Conservation (phyloP, 805 yeast species). For the Schizosaccharomyces lindneri region DNA sequence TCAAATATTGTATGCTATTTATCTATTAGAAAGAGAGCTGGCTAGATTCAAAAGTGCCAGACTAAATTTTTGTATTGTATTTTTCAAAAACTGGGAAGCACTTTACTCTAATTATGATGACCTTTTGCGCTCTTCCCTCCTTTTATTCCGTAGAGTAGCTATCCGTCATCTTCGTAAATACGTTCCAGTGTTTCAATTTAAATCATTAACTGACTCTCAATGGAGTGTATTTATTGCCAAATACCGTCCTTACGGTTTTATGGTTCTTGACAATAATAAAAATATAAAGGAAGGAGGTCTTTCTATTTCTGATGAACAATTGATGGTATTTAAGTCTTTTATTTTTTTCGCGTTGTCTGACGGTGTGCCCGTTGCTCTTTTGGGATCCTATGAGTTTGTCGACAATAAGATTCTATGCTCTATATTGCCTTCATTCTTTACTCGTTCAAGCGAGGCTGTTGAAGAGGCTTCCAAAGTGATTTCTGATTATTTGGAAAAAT, state of each 20-base stretch:
- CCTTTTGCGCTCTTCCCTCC: background rate
- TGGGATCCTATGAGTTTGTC: background rate
- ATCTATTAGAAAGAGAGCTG: background rate
- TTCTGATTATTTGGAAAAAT: background rate
- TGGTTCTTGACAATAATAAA: background rate
- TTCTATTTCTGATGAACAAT: background rate
- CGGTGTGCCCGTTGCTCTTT: background rate
- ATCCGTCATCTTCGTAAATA: conserved; percentile 1
- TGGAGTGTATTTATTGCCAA: conserved; percentile 1
- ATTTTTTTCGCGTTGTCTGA: background rate
- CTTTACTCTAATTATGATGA: background rate
- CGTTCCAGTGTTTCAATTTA: background rate
- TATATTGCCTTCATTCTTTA: background rate
- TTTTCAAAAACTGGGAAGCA: conserved; percentile 1
- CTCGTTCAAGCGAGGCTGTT: background rate
- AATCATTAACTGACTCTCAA: background rate
- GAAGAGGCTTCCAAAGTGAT: background rate
- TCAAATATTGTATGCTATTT: background rate
- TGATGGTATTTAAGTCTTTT: background rate
- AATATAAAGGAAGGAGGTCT: background rate
- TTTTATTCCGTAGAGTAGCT: background rate
- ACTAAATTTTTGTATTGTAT: background rate
- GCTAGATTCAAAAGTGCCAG: background rate
- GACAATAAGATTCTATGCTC: background rate
- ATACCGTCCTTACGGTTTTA: background rate